Evolutionary conservation across 75 land plant species (phyloP).

Genomic region (Sequoiadendron giganteum): DNA sequence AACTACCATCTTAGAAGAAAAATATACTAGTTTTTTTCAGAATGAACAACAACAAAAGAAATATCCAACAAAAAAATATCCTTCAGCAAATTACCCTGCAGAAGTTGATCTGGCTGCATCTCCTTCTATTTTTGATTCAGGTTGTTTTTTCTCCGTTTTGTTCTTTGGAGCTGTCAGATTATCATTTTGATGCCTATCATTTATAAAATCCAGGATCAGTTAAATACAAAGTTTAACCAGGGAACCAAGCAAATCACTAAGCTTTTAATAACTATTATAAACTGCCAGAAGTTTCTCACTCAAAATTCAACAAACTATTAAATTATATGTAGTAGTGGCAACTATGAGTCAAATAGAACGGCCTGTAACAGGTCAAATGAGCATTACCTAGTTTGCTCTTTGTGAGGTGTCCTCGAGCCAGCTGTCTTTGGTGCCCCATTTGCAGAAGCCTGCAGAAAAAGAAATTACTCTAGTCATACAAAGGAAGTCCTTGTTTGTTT

Average conservation of each 20-base stretch:
- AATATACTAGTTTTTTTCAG: background rate
- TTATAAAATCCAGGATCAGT: background rate
- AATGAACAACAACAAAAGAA: background rate
- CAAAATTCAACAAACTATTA: background rate
- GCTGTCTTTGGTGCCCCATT: background rate
- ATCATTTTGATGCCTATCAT: conserved; percentile 7
- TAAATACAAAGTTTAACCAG: background rate
- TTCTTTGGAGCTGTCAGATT: background rate
- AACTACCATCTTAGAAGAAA: background rate
- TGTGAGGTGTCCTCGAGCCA: background rate
- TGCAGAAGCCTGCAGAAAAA: conserved; percentile 5
- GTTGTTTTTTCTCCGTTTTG: background rate
- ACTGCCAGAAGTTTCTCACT: background rate
- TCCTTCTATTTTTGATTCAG: background rate
- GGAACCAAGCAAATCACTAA: background rate
- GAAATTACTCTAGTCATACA: background rate
- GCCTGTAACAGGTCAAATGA: background rate
- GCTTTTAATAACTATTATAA: background rate
- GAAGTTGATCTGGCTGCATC: conserved; percentile 4
- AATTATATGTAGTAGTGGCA: background rate
- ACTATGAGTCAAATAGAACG: background rate
- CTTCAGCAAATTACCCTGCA: background rate
- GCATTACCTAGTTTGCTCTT: conserved; percentile 10
- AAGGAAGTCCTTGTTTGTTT: background rate
- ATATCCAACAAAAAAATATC: background rate